Conservation (phyloP, 768 basidiomycete genomes). For the Lanmaoa pseudosensibilis region DNA sequence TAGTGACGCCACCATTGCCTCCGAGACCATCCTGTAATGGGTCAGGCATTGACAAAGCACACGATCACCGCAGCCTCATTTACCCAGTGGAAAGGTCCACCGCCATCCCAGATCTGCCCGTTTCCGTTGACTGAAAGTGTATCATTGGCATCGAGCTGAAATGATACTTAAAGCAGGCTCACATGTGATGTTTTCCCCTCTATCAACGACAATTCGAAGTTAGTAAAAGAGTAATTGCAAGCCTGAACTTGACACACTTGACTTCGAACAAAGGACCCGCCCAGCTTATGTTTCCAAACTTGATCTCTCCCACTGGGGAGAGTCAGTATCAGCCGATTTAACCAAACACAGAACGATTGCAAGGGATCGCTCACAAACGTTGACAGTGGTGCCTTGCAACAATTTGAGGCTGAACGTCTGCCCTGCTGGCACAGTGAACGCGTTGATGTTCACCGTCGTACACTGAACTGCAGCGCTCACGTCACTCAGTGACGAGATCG, state of each 20-base stretch:
- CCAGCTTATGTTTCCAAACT: constrained; percentile 55
- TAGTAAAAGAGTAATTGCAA: neutral
- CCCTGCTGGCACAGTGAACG: constrained; percentile 58
- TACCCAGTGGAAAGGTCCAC: constrained; percentile 47
- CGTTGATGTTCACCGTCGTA: constrained; percentile 55
- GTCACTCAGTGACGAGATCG: constrained; percentile 52
- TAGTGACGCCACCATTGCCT: constrained; percentile 5
- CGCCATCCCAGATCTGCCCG: constrained; percentile 41
- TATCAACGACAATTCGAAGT: constrained; percentile 17
- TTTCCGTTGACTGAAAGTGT: constrained; percentile 39
- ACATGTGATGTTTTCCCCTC: constrained; percentile 53
- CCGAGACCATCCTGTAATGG: constrained; percentile 30
- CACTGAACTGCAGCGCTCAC: constrained; percentile 53
- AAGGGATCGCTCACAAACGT: constrained; percentile 45
- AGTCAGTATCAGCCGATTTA: neutral
- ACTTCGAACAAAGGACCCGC: constrained; percentile 54
- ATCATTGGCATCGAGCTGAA: neutral
- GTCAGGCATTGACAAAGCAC: neutral
- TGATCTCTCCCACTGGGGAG: constrained; percentile 53
- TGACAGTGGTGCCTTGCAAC: constrained; percentile 52
- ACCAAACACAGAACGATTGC: neutral
- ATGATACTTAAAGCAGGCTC: constrained; percentile 12
- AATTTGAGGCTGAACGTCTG: constrained; percentile 49
- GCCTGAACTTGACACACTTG: constrained; percentile 34
- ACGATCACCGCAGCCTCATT: neutral